These are phyloP conservation scores for Talaromyces trachyspermus DNA, from an alignment of 495 filamentous ascomycete genomes.

Conservation along the genomic window DNA sequence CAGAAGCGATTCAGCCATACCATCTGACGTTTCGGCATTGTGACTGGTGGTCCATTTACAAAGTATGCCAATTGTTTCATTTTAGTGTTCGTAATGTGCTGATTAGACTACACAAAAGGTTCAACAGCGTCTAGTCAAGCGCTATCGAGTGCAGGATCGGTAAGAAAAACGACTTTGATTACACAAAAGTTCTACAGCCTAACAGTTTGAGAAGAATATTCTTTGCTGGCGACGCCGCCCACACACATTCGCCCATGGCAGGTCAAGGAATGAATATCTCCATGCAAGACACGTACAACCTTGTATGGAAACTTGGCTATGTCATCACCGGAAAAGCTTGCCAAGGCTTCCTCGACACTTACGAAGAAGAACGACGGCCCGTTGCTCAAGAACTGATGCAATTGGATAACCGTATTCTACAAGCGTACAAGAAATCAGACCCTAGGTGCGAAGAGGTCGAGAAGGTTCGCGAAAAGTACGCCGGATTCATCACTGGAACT, in stretches of 20 bases:
- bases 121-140: conserved; percentile 62
- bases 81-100: not conserved
- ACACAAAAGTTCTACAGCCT: too few relatives aligned
- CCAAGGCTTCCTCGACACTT: conserved; percentile 55
- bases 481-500: conserved; percentile 16
- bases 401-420: conserved; percentile 41
- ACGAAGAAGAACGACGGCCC: conserved; percentile 58
- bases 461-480: conserved; percentile 11
- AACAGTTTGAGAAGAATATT: conserved; percentile 36
- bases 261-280: conserved; percentile 72
- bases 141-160: conserved; percentile 48
- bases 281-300: conserved; percentile 60
- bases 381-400: conserved; percentile 67
- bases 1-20: conserved; percentile 17
- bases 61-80: conserved; percentile 4
- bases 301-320: conserved; percentile 68
- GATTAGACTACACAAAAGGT: conserved; percentile 25
- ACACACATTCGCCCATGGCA: conserved; percentile 54
- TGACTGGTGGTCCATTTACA: conserved; percentile 22
- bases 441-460: conserved; percentile 10
- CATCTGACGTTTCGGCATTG: conserved; percentile 15
- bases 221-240: conserved; percentile 48
- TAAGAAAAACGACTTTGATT: not conserved
- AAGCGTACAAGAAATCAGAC: not conserved
- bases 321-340: conserved; percentile 47